Evolutionary conservation across 805 yeast genomes (phyloP), one percentile per base, ranked within the genome.

Genomic region (Candida boleticola): DNA sequence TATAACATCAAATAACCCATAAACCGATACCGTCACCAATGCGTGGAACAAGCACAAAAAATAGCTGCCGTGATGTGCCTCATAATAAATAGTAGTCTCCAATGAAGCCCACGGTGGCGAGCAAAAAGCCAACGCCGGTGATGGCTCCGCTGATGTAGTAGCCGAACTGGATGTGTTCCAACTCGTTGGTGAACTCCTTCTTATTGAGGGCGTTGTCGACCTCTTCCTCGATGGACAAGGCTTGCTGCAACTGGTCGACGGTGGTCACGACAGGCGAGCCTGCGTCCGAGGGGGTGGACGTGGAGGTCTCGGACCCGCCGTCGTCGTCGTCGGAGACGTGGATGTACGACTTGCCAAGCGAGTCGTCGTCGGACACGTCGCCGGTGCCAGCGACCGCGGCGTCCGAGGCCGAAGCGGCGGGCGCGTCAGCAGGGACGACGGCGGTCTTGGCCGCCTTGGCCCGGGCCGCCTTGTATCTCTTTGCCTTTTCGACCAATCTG

Each of bases 101-200:
- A 42, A 76, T 54, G 41, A 78, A 68, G 11, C 88, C 88, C 47
- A 82, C 56, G 9, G 71, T 52, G 18, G 82, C 71, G 39, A 82
- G 57, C 4, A 71, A 54, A 40, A 79, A 74, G 0, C 80, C 74
- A 10, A 63, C 46, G 6, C 74, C 74, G 14, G 76, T 55, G 26
- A 80, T 51, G 13, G 58, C 61, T 6, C 74, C 61, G 3, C 77
- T 74, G 20, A 66, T 50, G 22, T 57, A 42, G 54, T 75, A 75
- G 9, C 70, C 68, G 1, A 57, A 40, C 40, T 61, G 58, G 21
- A 79, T 45, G 4, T 47, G 48, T 58, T 48, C 46, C 37, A 61
- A 57, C 30, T 55, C 57, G 23, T 48, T 43, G 27, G 53, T 44
- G 20, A 53, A 40, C 37, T 55, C 60, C 49, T 66, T 71, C 49